Conservation (phyloP, 2,329 filamentous ascomycete species). For the Dactylellina cionopaga region DNA sequence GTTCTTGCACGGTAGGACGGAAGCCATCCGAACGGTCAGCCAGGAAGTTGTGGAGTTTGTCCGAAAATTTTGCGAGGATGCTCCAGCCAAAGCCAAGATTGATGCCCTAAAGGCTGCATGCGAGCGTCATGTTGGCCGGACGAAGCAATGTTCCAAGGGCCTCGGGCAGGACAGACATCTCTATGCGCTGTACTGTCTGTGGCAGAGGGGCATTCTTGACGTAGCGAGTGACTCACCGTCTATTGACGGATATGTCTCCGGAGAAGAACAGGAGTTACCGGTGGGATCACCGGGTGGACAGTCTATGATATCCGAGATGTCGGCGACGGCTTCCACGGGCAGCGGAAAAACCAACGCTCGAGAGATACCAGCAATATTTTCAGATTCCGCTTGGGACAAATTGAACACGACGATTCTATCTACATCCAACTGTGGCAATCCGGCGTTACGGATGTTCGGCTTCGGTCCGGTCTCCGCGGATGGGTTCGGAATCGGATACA, state of each 20-base stretch:
- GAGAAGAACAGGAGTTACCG: constrained; percentile 59
- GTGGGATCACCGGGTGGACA: constrained; percentile 61
- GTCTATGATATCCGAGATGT: constrained; percentile 66
- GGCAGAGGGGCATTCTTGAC: constrained; percentile 88
- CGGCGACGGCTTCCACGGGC: constrained; percentile 61
- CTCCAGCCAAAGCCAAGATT: constrained; percentile 82
- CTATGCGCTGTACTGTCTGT: constrained; percentile 92
- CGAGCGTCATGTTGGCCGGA: constrained; percentile 80
- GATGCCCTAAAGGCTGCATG: constrained; percentile 85
- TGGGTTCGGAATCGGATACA: constrained; percentile 97
- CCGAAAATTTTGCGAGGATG: constrained; percentile 92
- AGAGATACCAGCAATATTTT: constrained; percentile 78
- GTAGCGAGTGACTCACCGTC: constrained; percentile 55
- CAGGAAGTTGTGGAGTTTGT: constrained; percentile 87
- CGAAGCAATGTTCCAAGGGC: constrained; percentile 85
- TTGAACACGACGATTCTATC: constrained; percentile 93
- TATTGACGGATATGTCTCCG: constrained; percentile 63
- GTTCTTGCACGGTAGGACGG: constrained; percentile 91
- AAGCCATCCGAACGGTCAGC: constrained; percentile 88
- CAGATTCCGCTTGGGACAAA: constrained; percentile 90
- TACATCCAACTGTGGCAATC: constrained; percentile 98
- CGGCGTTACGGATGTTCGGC: constrained; percentile 90
- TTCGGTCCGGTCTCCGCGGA: constrained; percentile 94
- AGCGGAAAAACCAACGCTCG: constrained; percentile 31
- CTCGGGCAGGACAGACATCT: constrained; percentile 92